phyloP scores from a whole-genome alignment of 148 eudicot species.

The Chenopodium berlandieri region DNA sequence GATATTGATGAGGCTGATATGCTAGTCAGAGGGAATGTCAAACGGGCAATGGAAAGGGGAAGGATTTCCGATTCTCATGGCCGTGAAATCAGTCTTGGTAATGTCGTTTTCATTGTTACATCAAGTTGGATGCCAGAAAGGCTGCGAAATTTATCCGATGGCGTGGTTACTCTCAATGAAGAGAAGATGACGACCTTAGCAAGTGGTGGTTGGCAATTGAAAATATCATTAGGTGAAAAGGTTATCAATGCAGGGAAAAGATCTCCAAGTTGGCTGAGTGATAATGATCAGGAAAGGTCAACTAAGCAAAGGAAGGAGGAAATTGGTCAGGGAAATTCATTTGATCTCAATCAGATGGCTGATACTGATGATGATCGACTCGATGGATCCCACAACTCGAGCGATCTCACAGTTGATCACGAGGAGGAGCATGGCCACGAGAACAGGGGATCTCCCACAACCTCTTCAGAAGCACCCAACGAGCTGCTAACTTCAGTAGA shows the following conservation, averaged over 20 bases:
- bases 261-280: conserved; percentile 51
- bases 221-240: conserved; percentile 50
- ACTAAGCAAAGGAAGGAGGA: conserved; percentile 61
- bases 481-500: conserved; percentile 58
- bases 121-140: conserved; percentile 47
- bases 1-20: conserved; percentile 81
- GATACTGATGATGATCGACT: conserved; percentile 55
- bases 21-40: conserved; percentile 66
- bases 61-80: conserved; percentile 81
- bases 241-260: conserved; percentile 40
- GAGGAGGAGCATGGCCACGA: conserved; percentile 52
- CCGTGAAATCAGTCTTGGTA: conserved; percentile 86
- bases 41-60: conserved; percentile 85
- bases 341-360: conserved; percentile 72
- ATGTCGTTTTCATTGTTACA: conserved; percentile 69
- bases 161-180: conserved; percentile 43
- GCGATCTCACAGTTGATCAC: conserved; percentile 76
- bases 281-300: conserved; percentile 41
- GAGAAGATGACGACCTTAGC: conserved; percentile 52
- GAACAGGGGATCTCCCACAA: conserved; percentile 39
- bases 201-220: conserved; percentile 71
- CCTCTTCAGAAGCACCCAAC: conserved; percentile 41
- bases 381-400: conserved; percentile 71
- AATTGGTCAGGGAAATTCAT: conserved; percentile 33
- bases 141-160: conserved; percentile 20